Evolutionary conservation across 2,329 filamentous ascomycete species (phyloP).

Genomic region (Curvularia eragrostidis): DNA sequence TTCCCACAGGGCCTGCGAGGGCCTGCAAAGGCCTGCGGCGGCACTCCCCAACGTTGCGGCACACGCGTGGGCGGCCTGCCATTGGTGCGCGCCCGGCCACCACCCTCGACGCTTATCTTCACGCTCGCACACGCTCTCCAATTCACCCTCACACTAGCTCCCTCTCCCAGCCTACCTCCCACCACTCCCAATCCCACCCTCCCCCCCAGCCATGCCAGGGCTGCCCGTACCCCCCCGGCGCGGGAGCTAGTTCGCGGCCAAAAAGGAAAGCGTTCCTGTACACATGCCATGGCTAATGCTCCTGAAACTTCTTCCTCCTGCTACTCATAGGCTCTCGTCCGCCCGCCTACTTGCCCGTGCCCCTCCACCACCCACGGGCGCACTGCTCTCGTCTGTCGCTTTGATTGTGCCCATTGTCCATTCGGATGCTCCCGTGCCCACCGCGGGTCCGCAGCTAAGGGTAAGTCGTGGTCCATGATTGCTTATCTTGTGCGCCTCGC

Average conservation of each 20-base stretch:
- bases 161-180: conserved; percentile 22
- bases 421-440: conserved; percentile 43
- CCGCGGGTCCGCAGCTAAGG: conserved; percentile 30
- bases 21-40: conserved; percentile 19
- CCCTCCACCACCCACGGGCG: conserved; percentile 29
- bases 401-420: conserved; percentile 33
- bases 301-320: conserved; percentile 1
- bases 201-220: conserved; percentile 32
- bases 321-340: not conserved
- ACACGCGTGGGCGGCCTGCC: conserved; percentile 21
- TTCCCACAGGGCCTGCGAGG: conserved; percentile 14
- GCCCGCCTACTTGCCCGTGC: not conserved
- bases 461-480: conserved; percentile 36
- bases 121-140: not conserved
- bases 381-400: conserved; percentile 31
- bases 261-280: conserved; percentile 45
- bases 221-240: conserved; percentile 41
- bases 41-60: conserved; percentile 5
- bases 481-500: conserved; percentile 44
- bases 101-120: conserved; percentile 44
- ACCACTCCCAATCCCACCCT: conserved; percentile 26
- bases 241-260: conserved; percentile 43
- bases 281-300: conserved; percentile 31
- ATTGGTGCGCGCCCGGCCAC: conserved; percentile 25
- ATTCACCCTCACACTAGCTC: conserved; percentile 4